Evolutionary conservation across 495 filamentous ascomycete genomes (phyloP), one percentile per base, ranked within the genome.

Genomic region (Penicillium pancosmium): DNA sequence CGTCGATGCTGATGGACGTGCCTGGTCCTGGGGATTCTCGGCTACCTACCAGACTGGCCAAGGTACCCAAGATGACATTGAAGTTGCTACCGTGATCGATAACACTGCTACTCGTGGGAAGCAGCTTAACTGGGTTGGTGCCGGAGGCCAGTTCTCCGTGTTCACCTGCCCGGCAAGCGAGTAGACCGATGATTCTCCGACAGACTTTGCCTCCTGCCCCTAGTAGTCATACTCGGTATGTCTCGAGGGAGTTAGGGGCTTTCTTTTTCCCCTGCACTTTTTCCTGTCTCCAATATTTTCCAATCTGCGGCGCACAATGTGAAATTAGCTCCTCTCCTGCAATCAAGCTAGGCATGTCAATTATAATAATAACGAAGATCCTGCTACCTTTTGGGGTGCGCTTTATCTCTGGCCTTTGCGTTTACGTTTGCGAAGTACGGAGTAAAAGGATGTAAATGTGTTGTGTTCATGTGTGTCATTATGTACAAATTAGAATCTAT

Each of bases 21-120:
- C 83, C 7, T 88, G 80, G 68, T 78, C 78, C 8, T 86, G 85
- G 83, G 86, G 86, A 5, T 88, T 88, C 72, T 82, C 76, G 47
- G 79, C 80, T 18, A 85, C 80, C 18, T 87, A 86, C 62, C 86
- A 88, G 69, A 85, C 82, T 15, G 86, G 86, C 5, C 80, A 80
- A 59, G 85, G 81, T 13, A 80, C 73, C 10, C 72, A 78, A 50
- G 83, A 86, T 54, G 85, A 87, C 55, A 77, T 87, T 19, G 73
- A 81, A 52, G 72, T 81, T 23, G 82, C 86, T 12, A 86, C 83
- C 5, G 54, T 80, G 38, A 81, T 88, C 55, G 78, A 84, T 50
- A 86, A 85, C 65, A 86, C 80, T 27, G 84, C 84, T 47, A 73
- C 82, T n/a, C 72, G 79, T 19, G 82, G 78, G 3, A 79, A 79